Conservation (phyloP, 257 asterid genomes). For the Nicotiana tomentosiformis region DNA sequence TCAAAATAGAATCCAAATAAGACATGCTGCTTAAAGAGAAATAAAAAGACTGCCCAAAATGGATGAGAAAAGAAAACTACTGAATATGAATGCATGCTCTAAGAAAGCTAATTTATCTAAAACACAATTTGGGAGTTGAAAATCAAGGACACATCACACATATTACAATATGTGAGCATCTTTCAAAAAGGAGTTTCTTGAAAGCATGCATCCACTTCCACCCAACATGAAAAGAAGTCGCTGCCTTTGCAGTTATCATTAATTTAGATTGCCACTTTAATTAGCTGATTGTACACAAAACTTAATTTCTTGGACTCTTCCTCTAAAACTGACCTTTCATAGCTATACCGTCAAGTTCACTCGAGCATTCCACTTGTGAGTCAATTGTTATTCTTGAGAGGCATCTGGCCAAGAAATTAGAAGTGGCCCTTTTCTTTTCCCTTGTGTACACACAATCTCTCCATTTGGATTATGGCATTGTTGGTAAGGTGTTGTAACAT, state of each 20-base stretch:
- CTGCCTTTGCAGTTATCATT: neutral
- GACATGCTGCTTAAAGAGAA: neutral
- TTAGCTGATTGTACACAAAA: neutral
- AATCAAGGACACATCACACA: conserved; percentile 1
- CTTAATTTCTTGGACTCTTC: neutral
- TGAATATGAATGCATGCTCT: no score
- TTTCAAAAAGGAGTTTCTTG: neutral
- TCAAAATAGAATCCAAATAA: neutral
- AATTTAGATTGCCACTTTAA: neutral
- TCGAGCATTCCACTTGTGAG: neutral
- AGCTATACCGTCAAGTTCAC: neutral
- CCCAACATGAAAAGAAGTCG: neutral
- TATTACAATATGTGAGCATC: conserved; percentile 10
- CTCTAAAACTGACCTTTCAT: neutral
- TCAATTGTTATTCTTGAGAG: neutral
- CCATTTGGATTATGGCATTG: neutral
- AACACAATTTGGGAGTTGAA: conserved; percentile 8
- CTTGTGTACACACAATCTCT: neutral
- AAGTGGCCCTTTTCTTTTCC: neutral
- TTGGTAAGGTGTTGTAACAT: neutral
- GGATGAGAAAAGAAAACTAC: neutral
- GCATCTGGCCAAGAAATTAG: neutral
- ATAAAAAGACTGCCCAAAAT: neutral
- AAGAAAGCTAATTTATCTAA: neutral
- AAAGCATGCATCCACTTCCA: conserved; percentile 6